phyloP scores from a whole-genome alignment of 768 basidiomycete genomes.

The Peribolospora kevripleyi region DNA sequence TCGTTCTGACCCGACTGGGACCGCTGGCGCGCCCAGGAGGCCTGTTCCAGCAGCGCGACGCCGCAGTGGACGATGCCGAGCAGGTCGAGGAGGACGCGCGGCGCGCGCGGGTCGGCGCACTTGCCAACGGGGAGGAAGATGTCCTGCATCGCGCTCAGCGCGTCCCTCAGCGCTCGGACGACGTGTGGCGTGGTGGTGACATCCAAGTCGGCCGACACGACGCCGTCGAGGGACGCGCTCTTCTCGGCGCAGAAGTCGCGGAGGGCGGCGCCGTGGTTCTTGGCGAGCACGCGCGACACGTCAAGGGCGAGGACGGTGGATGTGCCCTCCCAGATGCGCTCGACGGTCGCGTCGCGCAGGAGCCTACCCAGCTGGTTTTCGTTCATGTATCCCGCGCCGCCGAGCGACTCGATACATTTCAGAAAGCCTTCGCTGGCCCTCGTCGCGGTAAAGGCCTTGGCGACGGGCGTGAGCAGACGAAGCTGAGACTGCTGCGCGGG shows the following conservation, averaged over 20 bases:
- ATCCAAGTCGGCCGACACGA: not conserved
- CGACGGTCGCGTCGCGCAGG: constrained; percentile 45
- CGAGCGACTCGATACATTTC: constrained; percentile 46
- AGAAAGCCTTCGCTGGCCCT: constrained; percentile 40
- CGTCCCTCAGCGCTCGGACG: not conserved
- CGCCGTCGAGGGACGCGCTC: not conserved
- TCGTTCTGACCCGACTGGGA: no score
- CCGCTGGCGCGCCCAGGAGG: not conserved
- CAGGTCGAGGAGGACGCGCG: not conserved
- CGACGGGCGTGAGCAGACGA: constrained; percentile 39
- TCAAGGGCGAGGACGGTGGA: constrained; percentile 42
- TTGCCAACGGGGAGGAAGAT: not conserved
- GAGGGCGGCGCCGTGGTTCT: constrained; percentile 17
- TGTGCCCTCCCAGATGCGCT: constrained; percentile 53
- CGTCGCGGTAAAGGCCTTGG: constrained; percentile 46
- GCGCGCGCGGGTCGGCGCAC: not conserved
- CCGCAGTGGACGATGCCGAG: not conserved
- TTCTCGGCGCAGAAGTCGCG: no score
- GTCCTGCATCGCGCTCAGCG: not conserved
- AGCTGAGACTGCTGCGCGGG: constrained; percentile 14
- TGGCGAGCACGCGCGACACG: constrained; percentile 30
- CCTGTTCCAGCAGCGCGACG: not conserved
- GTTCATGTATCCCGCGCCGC: constrained; percentile 64
- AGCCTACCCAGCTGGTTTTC: constrained; percentile 39
- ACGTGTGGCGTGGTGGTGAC: not conserved